Base-by-base conservation (phyloP, 768 basidiomycete species). In the Mycena polygramma region DNA sequence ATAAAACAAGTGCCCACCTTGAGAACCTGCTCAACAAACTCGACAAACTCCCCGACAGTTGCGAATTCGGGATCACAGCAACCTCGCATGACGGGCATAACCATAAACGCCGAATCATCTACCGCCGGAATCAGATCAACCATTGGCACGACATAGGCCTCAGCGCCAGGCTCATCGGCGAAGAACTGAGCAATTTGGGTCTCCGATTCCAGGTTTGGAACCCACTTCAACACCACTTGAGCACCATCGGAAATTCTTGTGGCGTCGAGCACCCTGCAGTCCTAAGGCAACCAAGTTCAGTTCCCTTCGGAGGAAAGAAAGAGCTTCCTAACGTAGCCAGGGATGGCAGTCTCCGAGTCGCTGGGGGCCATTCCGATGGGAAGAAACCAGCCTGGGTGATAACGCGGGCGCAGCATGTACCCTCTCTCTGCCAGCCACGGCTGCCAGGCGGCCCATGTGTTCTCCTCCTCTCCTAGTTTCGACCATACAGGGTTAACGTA, bases 391-490 rank as follows among this genome's bases (percentile, higher is more conserved):
- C 24, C 60, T 5, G 49, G 60, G n/a, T 49, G 60, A 24, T 62
- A 62, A 5, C 60, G 60, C 5, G 60, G 60, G 20, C 60, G 60
- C n/a, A 62, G 49, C 60, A 49, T 62, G 24, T 62, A 62, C 1
- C 60, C 60, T 1, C 36, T 2, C 36, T 7, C 49, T 49, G 51
- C 60, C 35, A 62, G 36, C 26, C 13, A 41, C 9, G 60, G 49
- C 19, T 62, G 49, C 7, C n/a, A 49, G 2, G 19, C 4, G 2
- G 43, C 57, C 57, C 57, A 59, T 7, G 26, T 19, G 20, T 46
- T 7, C 35, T 59, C 57, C 11, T 20, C 1, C 6, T 57, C 55
- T 10, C 52, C 52, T 26, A n/a, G 51, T 14, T 52, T 17, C 19
- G 45, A 46, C 45, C 45, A 46, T 20, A 17, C 19, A 9, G 45